Base-by-base conservation (phyloP, 176 grass and related monocot genomes). In the Raddia guianensis region DNA sequence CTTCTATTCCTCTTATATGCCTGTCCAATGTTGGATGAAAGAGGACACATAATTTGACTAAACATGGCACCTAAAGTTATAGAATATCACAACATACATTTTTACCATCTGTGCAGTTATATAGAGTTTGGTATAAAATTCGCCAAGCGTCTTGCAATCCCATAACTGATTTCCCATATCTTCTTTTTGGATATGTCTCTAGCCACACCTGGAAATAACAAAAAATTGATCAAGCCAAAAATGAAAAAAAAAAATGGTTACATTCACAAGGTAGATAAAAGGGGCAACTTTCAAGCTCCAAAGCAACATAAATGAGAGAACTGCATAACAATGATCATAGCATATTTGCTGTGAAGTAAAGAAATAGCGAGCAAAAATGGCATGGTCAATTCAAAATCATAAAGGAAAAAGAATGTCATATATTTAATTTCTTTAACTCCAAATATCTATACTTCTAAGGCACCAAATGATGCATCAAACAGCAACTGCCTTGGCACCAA, bases 51-150 rank as follows among this genome's bases (percentile, higher is more conserved):
- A 6, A 48, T 62, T 66, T 54, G 19, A 40, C 49, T 73, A 65
- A 69, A 27, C 50, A 73, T 83, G 66, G 12, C 49, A 49, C 9
- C 46, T 57, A 27, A 27, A 27, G 27, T 27, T 27, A 66, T 51
- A 1, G 9, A 69, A 75, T 50, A 70, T 34, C 5, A 74, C 6
- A 83, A 86, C 91, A 89, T 82, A 97, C 93, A 77, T 91, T 84
- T 76, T 89, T 89, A 56, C 91, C 91, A 66, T 97, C 94, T 45
- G 91, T 97, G 49, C 94, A 97, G 43, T 93, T 97, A 73, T 97
- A 97, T 12, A 97, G 60, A 74, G 94, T 93, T 79, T 50, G 83
- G 52, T 93, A 86, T 56, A 97, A 85, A 70, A 97, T 93, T 79
- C 75, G 61, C 94, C 94, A 97, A 63, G 91, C 94, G 79, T 91